Evolutionary conservation across 2,329 filamentous ascomycete genomes (phyloP).

Genomic region (Trichoderma afroharzianum): DNA sequence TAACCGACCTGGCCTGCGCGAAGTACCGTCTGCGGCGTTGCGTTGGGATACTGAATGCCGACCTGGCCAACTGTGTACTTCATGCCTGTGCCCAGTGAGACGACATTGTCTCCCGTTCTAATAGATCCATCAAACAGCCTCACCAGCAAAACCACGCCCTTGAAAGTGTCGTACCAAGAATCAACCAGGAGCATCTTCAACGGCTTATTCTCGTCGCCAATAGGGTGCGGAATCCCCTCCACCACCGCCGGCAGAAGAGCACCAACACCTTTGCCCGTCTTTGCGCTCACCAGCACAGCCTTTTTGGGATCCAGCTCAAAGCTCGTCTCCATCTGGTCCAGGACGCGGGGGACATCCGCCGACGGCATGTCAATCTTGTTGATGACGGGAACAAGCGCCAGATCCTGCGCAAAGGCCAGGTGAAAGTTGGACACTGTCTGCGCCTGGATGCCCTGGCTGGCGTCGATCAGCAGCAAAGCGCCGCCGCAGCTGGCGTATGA

Average conservation of each 20-base stretch:
- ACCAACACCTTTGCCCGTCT: constrained; percentile 85
- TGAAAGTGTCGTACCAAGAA: constrained; percentile 97
- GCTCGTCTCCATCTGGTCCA: constrained; percentile 78
- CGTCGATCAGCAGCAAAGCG: constrained; percentile 87
- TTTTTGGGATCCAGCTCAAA: constrained; percentile 83
- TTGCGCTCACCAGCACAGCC: constrained; percentile 75
- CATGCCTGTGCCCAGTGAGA: constrained; percentile 81
- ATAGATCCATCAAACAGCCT: constrained; percentile 86
- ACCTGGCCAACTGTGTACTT: constrained; percentile 95
- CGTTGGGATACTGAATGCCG: constrained; percentile 90
- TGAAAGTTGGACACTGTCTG: constrained; percentile 99
- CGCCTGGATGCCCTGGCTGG: constrained; percentile 92
- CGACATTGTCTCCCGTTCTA: constrained; percentile 76
- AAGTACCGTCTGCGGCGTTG: constrained; percentile 74
- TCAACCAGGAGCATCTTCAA: constrained; percentile 86
- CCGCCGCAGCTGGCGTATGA: constrained; percentile 96
- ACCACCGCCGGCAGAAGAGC: constrained; percentile 82
- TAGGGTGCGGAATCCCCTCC: constrained; percentile 75
- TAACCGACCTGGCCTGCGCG: constrained; percentile 95
- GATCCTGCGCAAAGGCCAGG: constrained; percentile 86
- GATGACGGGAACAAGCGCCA: constrained; percentile 83
- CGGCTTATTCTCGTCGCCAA: constrained; percentile 68
- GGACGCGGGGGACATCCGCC: constrained; percentile 78
- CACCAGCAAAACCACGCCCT: constrained; percentile 87
- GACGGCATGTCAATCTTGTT: constrained; percentile 96